phyloP scores from a whole-genome alignment of 2,329 filamentous ascomycete genomes.

The Myotisia sp. region DNA sequence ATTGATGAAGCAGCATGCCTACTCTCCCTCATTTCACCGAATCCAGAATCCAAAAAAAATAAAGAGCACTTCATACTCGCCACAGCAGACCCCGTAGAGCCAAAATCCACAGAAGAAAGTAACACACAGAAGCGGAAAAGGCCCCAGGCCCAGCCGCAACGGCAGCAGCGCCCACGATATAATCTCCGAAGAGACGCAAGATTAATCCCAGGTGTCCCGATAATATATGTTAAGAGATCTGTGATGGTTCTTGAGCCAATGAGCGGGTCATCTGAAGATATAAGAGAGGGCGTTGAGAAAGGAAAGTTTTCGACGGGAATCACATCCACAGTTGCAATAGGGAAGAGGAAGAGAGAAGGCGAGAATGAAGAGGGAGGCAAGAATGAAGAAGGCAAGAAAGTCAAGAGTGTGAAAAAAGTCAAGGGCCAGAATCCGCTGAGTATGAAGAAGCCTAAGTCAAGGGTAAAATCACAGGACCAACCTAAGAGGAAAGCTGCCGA shows the following conservation, averaged over 20 bases:
- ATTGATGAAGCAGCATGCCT: conserved; percentile 33
- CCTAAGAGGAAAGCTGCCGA: conserved; percentile 9
- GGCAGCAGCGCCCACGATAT: conserved; percentile 17
- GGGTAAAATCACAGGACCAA: conserved; percentile 15
- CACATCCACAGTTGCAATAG: conserved; percentile 15
- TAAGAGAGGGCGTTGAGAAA: conserved; percentile 31
- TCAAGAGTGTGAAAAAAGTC: conserved; percentile 26
- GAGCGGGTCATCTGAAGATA: conserved; percentile 29
- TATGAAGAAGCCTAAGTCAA: conserved; percentile 34
- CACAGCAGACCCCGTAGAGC: conserved; percentile 22
- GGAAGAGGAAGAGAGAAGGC: conserved; percentile 22
- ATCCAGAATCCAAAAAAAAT: conserved; percentile 27
- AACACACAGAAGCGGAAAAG: conserved; percentile 14
- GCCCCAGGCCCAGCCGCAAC: conserved; percentile 14
- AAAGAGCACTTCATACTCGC: conserved; percentile 37
- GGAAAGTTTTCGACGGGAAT: conserved; percentile 33
- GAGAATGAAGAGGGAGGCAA: conserved; percentile 16
- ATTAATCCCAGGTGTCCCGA: conserved; percentile 34
- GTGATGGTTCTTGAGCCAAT: conserved; percentile 38
- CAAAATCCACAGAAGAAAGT: not conserved
- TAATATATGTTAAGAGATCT: conserved; percentile 38
- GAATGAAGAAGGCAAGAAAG: conserved; percentile 12
- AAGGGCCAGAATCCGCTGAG: conserved; percentile 37
- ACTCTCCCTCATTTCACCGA: conserved; percentile 30
- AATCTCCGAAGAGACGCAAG: conserved; percentile 29